phyloP scores from a whole-genome alignment of 192 early-diverging fungal genomes.

The Coemansia pectinata region DNA sequence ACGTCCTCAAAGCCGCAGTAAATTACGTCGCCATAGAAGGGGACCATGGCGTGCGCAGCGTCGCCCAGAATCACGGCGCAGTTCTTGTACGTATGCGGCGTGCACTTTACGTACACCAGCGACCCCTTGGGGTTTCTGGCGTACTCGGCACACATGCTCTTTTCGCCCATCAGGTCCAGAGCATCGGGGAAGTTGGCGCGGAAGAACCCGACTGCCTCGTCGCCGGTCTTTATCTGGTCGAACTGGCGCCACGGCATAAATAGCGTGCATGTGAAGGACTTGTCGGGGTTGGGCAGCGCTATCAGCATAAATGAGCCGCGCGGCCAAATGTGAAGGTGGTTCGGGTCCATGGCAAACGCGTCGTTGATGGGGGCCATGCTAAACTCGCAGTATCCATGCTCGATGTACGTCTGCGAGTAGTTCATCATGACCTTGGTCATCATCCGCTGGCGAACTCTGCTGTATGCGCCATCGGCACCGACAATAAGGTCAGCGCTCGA shows the following conservation, averaged over 20 bases:
- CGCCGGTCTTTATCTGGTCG: slow-evolving; percentile 64
- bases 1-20: slow-evolving; percentile 97
- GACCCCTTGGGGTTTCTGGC: slow-evolving; percentile 83
- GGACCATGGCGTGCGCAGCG: slow-evolving; percentile 98
- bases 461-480: slow-evolving; percentile 89
- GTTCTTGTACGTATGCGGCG: slow-evolving; percentile 83
- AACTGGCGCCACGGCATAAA: slow-evolving; percentile 94
- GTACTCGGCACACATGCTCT: slow-evolving; percentile 72
- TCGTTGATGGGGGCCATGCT: slow-evolving; percentile 72
- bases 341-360: slow-evolving; percentile 81
- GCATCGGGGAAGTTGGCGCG: slow-evolving; percentile 74
- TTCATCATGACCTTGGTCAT: slow-evolving; percentile 81
- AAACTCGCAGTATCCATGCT: slow-evolving; percentile 90
- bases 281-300: slow-evolving; percentile 92
- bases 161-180: slow-evolving; percentile 73
- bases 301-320: slow-evolving; percentile 96
- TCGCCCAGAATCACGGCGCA: slow-evolving; percentile 85
- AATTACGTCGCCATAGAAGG: slow-evolving; percentile 99
- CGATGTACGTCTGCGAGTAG: slow-evolving; percentile 87
- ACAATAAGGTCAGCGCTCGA: slow-evolving; percentile 76
- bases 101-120: slow-evolving; percentile 80
- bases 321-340: slow-evolving; percentile 98
- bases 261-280: slow-evolving; percentile 93
- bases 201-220: slow-evolving; percentile 72
- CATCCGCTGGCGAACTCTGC: slow-evolving; percentile 73